These are phyloP conservation scores for Leccinum sublutescens DNA, from an alignment of 768 basidiomycete species.

Conservation along the genomic window DNA sequence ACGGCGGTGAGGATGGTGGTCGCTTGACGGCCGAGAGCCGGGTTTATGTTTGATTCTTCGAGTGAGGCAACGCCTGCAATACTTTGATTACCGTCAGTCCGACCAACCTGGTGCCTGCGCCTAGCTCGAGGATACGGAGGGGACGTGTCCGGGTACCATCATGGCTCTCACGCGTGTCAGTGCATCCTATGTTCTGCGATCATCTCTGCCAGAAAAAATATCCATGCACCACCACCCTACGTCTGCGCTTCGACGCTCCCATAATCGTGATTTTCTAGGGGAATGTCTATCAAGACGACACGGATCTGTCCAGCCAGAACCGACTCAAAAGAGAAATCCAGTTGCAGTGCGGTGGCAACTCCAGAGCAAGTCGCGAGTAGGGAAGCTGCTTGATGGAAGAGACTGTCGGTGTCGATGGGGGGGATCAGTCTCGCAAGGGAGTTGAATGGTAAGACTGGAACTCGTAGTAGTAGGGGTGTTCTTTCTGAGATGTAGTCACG, in stretches of 20 bases:
- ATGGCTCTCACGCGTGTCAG: background rate
- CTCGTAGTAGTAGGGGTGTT: background rate
- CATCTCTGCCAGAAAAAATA: conserved; percentile 60
- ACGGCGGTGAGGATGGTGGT: conserved; percentile 42
- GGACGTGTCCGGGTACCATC: background rate
- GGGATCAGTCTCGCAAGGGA: background rate
- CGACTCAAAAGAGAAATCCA: conserved; percentile 47
- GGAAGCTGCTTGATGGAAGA: conserved; percentile 56
- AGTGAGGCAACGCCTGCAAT: conserved; percentile 10
- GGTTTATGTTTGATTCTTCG: background rate
- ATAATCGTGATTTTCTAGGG: conserved; percentile 66
- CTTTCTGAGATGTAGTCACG: background rate
- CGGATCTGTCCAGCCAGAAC: conserved; percentile 20
- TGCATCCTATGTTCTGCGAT: conserved; percentile 48
- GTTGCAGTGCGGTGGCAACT: conserved; percentile 57
- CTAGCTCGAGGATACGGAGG: conserved; percentile 50
- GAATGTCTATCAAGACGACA: conserved; percentile 61
- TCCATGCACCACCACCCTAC: conserved; percentile 81
- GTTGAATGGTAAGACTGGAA: background rate
- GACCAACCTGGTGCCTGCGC: conserved; percentile 57
- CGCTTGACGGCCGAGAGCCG: conserved; percentile 1
- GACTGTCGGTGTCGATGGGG: conserved; percentile 28
- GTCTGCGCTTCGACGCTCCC: conserved; percentile 83
- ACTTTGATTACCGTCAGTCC: conserved; percentile 41
- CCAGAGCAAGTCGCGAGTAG: conserved; percentile 67